phyloP scores from a whole-genome alignment of 176 grass and related monocot species.

The Dactylis glomerata region DNA sequence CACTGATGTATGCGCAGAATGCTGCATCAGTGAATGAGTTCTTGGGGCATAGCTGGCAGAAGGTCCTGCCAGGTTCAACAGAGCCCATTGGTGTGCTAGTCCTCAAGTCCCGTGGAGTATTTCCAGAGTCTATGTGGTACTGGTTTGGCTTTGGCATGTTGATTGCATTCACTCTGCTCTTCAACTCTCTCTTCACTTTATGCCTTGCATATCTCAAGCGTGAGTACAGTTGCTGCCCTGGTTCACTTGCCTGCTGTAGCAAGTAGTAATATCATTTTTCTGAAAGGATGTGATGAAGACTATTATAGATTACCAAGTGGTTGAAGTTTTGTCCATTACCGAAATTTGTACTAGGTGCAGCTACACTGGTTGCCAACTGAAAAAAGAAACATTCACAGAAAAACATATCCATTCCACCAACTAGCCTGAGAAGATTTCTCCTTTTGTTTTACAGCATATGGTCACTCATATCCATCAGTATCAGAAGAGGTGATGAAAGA shows the following conservation, averaged over 20 bases:
- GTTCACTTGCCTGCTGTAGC: not conserved
- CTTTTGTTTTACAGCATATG: not conserved
- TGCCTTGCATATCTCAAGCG: conserved; percentile 62
- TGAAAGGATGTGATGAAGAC: not conserved
- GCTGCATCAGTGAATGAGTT: conserved; percentile 74
- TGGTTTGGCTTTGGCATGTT: conserved; percentile 70
- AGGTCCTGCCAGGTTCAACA: not conserved
- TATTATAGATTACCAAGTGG: not conserved
- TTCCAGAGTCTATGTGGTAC: conserved; percentile 74
- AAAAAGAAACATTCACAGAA: not conserved
- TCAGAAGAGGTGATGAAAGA: conserved; percentile 67
- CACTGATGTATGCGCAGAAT: conserved; percentile 72
- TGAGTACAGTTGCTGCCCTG: conserved; percentile 28
- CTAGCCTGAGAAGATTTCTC: not conserved
- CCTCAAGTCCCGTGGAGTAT: conserved; percentile 48
- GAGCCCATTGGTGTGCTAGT: conserved; percentile 9
- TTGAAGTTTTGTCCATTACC: not conserved
- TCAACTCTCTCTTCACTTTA: conserved; percentile 70
- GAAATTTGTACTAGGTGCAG: no score
- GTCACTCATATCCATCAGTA: conserved; percentile 54
- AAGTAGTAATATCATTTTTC: not conserved
- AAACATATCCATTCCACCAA: not conserved
- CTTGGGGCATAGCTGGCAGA: conserved; percentile 54
- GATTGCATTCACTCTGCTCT: conserved; percentile 67
- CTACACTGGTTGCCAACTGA: not conserved